phyloP scores from a whole-genome alignment of 805 yeast species.

The Yueomyces sp. region DNA sequence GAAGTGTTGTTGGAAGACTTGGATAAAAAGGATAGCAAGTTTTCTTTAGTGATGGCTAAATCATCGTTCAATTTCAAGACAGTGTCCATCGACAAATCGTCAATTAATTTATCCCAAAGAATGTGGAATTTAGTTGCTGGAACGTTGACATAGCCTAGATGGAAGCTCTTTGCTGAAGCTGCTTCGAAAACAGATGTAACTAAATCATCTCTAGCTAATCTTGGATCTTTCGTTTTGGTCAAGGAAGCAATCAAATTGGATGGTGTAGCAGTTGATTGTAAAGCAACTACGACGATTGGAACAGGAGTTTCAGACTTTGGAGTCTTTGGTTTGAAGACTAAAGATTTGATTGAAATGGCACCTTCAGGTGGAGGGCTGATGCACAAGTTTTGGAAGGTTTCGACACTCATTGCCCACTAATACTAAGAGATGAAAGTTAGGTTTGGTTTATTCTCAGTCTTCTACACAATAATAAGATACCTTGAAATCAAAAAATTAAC shows the following conservation, averaged over 20 bases:
- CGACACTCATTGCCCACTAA: conserved; percentile 25
- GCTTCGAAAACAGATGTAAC: conserved; percentile 38
- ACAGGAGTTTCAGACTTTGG: conserved; percentile 67
- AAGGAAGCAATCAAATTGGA: conserved; percentile 48
- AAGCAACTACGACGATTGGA: conserved; percentile 72
- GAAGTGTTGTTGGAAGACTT: conserved; percentile 14
- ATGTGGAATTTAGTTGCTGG: conserved; percentile 18
- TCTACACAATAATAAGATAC: too few relatives aligned
- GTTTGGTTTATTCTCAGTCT: too few relatives aligned
- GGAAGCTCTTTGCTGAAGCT: conserved; percentile 20
- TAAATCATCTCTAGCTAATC: conserved; percentile 75
- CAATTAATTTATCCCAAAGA: conserved; percentile 22
- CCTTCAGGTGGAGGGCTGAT: conserved; percentile 34
- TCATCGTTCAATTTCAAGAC: conserved; percentile 17
- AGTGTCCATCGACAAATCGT: conserved; percentile 26
- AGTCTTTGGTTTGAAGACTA: conserved; percentile 86
- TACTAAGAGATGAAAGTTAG: background rate
- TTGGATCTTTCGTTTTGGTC: conserved; percentile 68
- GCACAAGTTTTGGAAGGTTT: conserved; percentile 53
- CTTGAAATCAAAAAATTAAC: too few relatives aligned
- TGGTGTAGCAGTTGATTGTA: conserved; percentile 58
- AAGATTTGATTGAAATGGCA: conserved; percentile 49
- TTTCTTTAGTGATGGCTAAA: conserved; percentile 6
- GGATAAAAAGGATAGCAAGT: too few relatives aligned
- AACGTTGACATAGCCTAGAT: conserved; percentile 24